These are phyloP conservation scores for Ceratocystis variospora DNA, from an alignment of 2,329 filamentous ascomycete genomes.

Conservation along the genomic window DNA sequence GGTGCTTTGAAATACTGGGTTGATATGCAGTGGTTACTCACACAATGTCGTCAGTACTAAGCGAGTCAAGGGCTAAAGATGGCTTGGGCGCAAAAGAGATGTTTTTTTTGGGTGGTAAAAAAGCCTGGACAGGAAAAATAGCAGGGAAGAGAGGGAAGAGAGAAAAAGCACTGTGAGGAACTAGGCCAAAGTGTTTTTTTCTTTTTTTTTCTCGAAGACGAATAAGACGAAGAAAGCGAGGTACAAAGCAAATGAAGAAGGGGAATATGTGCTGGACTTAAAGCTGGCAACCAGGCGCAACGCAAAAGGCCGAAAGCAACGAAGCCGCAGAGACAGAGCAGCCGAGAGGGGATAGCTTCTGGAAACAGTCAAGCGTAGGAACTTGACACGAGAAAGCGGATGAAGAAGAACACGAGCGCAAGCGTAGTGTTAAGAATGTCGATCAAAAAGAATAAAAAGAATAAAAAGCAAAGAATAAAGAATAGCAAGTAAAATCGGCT, in stretches of 20 bases:
- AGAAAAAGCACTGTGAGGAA: not conserved
- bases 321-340: not conserved
- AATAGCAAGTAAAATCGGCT: not conserved
- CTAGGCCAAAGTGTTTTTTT: too few species aligned
- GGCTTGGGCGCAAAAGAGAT: not conserved
- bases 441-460: not conserved
- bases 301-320: not conserved
- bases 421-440: too few species aligned
- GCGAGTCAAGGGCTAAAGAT: not conserved
- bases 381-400: conserved; percentile 10
- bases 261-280: not conserved
- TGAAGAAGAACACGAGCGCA: not conserved
- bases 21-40: not conserved
- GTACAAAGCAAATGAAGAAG: not conserved
- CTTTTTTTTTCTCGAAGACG: not conserved
- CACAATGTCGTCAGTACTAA: not conserved
- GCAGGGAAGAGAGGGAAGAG: not conserved
- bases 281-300: not conserved
- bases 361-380: conserved; percentile 7
- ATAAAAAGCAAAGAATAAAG: not conserved
- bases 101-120: not conserved
- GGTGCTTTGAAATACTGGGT: too few species aligned
- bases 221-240: not conserved
- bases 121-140: not conserved
- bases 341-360: not conserved